Evolutionary conservation across 371 early-diverging fungal species (phyloP).

Genomic region (Massospora cicadina): DNA sequence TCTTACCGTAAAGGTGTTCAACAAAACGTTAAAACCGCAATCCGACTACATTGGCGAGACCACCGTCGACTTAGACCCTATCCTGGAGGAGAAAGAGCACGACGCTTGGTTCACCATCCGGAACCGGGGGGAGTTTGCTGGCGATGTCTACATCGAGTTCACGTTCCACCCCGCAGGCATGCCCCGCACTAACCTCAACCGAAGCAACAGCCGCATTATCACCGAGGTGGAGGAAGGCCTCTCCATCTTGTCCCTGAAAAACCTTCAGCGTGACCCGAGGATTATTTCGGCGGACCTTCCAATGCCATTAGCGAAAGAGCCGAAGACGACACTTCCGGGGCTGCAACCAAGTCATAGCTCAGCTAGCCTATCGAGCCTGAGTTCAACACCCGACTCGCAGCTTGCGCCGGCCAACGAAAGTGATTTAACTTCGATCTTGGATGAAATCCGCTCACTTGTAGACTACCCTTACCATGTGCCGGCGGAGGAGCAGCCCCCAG

Average conservation of each 20-base stretch:
- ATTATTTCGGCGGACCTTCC: background rate
- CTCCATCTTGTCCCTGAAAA: constrained; percentile 2
- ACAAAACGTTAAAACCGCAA: background rate
- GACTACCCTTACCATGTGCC: constrained; percentile 9
- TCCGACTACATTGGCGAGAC: constrained; percentile 5
- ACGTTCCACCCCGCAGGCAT: background rate
- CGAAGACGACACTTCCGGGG: background rate
- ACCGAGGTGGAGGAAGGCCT: constrained; percentile 7
- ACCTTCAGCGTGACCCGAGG: background rate
- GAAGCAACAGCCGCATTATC: background rate
- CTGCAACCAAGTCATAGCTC: background rate
- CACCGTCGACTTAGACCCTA: background rate
- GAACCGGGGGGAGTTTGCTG: background rate
- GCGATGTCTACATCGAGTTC: constrained; percentile 8
- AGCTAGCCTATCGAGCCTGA: background rate
- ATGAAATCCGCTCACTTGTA: constrained; percentile 8
- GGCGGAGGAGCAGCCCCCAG: background rate
- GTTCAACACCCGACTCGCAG: background rate
- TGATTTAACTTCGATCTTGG: constrained; percentile 2
- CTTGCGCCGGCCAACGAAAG: constrained; percentile 4
- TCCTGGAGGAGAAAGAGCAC: background rate
- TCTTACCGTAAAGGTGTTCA: background rate
- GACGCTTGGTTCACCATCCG: constrained; percentile 5
- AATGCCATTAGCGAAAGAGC: background rate
- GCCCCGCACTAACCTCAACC: background rate